Conservation (phyloP, 352 stramenopile genomes). For the Phytopythium litorale region DNA sequence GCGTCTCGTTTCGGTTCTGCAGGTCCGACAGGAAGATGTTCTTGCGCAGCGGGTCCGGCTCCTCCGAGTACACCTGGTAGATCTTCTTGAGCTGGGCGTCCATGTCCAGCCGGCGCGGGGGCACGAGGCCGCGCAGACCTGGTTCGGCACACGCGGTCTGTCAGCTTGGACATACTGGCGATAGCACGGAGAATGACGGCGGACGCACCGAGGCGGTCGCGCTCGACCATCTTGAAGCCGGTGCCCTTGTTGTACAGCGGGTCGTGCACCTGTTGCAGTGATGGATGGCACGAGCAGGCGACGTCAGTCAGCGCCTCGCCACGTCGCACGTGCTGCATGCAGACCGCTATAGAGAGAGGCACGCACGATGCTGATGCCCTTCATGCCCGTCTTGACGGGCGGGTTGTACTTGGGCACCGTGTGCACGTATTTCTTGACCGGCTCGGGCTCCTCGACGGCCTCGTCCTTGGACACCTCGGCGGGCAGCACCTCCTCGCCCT, state of each 20-base stretch:
- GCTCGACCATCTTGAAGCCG: slow-evolving; percentile 80
- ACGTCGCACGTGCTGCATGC: not conserved
- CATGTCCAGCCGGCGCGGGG: slow-evolving; percentile 67
- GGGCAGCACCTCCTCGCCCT: slow-evolving; percentile 12
- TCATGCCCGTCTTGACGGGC: slow-evolving; percentile 71
- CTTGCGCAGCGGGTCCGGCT: slow-evolving; percentile 87
- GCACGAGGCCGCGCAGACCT: slow-evolving; percentile 82
- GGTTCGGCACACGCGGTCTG: not conserved
- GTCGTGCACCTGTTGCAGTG: slow-evolving; percentile 48
- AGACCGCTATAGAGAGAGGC: not conserved
- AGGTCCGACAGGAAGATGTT: slow-evolving; percentile 93
- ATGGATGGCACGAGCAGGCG: not conserved
- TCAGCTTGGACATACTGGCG: not conserved
- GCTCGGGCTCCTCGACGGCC: slow-evolving; percentile 32
- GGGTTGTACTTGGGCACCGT: slow-evolving; percentile 78
- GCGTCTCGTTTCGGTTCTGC: slow-evolving; percentile 95
- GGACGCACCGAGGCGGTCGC: slow-evolving; percentile 70
- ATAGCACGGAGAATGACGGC: not conserved
- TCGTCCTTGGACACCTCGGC: slow-evolving; percentile 43
- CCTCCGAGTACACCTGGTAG: slow-evolving; percentile 62
- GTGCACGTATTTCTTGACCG: slow-evolving; percentile 46
- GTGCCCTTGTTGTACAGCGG: slow-evolving; percentile 89
- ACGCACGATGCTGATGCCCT: slow-evolving; percentile 70
- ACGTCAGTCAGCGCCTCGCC: not conserved
- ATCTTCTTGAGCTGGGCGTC: slow-evolving; percentile 71